Percentiles rank a stretch among this genome's conserved stretches.
Conservation (phyloP, 2,329 filamentous ascomycete species). For the Helminthosporium solani region DNA sequence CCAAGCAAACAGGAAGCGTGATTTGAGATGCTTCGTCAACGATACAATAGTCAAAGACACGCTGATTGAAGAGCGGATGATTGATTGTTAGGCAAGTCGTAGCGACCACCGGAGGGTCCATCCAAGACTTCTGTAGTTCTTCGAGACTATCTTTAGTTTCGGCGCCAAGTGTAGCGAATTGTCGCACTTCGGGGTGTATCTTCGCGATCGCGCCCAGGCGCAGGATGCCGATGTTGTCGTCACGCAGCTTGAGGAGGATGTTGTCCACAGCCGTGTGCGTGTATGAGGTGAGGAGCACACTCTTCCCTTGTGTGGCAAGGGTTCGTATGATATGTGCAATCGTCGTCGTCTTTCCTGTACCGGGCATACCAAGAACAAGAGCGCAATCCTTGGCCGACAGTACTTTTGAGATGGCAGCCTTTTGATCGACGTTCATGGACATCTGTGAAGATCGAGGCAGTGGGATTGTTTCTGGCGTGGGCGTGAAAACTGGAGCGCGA, state of each 20-base stretch:
- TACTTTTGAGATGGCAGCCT: constrained; percentile 83
- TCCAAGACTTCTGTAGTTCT: constrained; percentile 80
- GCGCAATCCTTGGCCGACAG: constrained; percentile 96
- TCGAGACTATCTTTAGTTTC: constrained; percentile 75
- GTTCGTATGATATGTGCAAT: constrained; percentile 96
- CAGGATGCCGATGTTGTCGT: constrained; percentile 74
- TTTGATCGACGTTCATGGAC: constrained; percentile 83
- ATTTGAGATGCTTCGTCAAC: constrained; percentile 98
- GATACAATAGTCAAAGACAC: constrained; percentile 96
- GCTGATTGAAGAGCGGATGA: constrained; percentile 82
- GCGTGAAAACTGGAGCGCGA: constrained; percentile 70
- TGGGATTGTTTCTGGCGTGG: constrained; percentile 61
- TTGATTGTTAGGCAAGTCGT: constrained; percentile 93
- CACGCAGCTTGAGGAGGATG: constrained; percentile 85
- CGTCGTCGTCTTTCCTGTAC: constrained; percentile 96
- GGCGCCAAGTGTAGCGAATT: constrained; percentile 78
- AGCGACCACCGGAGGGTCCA: constrained; percentile 83
- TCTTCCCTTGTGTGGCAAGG: constrained; percentile 84
- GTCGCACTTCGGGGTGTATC: constrained; percentile 81
- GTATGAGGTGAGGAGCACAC: constrained; percentile 89
- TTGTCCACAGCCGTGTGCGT: constrained; percentile 98
- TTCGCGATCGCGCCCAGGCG: constrained; percentile 84
- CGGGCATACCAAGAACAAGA: constrained; percentile 96
- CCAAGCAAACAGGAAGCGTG: constrained; percentile 89
- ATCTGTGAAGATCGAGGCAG: constrained; percentile 56